These are phyloP conservation scores for Adansonia madagascariensis DNA, from an alignment of 441 rosid genomes.

Conservation along the genomic window DNA sequence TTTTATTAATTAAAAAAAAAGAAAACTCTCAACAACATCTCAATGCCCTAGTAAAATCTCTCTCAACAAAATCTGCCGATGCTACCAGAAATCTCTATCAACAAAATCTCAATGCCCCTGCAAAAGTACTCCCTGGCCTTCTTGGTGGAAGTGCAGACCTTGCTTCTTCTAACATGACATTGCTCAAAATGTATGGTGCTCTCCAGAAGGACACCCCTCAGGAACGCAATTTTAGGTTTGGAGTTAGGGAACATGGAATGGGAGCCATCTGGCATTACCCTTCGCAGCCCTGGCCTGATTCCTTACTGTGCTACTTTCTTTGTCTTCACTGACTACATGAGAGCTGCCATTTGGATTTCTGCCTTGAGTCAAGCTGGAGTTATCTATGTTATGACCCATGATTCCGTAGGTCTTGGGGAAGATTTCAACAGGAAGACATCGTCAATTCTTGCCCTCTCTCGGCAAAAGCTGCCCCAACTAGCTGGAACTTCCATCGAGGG, in stretches of 20 bases:
- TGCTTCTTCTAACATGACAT: slow-evolving; percentile 89
- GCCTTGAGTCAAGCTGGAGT: slow-evolving; percentile 72
- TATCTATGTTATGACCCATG: slow-evolving; percentile 92
- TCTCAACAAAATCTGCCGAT: slow-evolving; percentile 48
- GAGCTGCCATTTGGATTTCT: slow-evolving; percentile 78
- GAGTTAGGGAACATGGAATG: too few species aligned
- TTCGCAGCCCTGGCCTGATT: slow-evolving; percentile 68
- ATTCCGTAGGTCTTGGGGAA: slow-evolving; percentile 90
- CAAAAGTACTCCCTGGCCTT: slow-evolving; percentile 41
- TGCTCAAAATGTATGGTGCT: slow-evolving; percentile 78
- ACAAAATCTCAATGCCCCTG: slow-evolving; percentile 65
- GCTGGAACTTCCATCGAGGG: slow-evolving; percentile 80
- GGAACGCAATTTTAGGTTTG: too few species aligned
- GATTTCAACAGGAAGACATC: slow-evolving; percentile 74
- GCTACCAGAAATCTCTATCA: slow-evolving; percentile 86
- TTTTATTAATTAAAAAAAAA: too few species aligned
- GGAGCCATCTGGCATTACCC: slow-evolving; percentile 44
- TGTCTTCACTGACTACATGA: slow-evolving; percentile 93
- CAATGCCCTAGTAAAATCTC: too few species aligned
- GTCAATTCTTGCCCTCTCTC: slow-evolving; percentile 71
- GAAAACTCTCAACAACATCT: too few species aligned
- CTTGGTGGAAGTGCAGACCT: slow-evolving; percentile 92
- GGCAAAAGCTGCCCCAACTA: slow-evolving; percentile 80
- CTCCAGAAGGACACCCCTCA: slow-evolving; percentile 57
- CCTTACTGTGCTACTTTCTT: slow-evolving; percentile 90